Percentiles rank a stretch among this genome's conserved stretches.
Conservation (phyloP, 2,329 filamentous ascomycete species). For the Thelonectria rubi region DNA sequence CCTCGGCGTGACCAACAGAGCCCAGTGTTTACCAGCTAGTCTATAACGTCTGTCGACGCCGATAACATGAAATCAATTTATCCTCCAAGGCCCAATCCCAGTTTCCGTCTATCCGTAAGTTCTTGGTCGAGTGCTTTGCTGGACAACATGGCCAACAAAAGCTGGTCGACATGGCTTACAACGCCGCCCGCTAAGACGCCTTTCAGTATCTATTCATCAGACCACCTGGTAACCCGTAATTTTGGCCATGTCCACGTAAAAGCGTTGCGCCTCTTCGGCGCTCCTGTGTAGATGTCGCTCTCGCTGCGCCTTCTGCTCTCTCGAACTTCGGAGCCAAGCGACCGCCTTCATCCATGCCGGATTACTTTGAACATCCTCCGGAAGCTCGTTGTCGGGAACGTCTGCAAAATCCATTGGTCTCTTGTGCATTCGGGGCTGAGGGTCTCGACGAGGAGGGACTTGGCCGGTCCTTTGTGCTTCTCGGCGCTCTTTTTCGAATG, state of each 20-base stretch:
- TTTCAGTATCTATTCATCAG: background rate
- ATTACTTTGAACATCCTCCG: slow-evolving; percentile 55
- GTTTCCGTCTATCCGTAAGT: background rate
- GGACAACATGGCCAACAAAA: background rate
- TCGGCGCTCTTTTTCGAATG: slow-evolving; percentile 26
- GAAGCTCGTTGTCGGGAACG: slow-evolving; percentile 52
- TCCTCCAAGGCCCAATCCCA: background rate
- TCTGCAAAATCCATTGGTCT: slow-evolving; percentile 50
- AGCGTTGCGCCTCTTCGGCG: slow-evolving; percentile 37
- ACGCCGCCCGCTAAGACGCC: background rate
- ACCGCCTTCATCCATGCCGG: slow-evolving; percentile 56
- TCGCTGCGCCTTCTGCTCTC: slow-evolving; percentile 19
- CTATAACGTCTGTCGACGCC: background rate
- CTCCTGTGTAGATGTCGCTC: slow-evolving; percentile 28
- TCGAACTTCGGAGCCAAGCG: slow-evolving; percentile 49
- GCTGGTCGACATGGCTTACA: background rate
- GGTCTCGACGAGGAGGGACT: slow-evolving; percentile 37
- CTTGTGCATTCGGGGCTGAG: slow-evolving; percentile 43
- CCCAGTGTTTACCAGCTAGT: background rate
- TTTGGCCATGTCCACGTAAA: slow-evolving; percentile 28
- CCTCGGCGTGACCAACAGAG: background rate
- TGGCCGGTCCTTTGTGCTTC: slow-evolving; percentile 18
- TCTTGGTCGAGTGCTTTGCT: background rate
- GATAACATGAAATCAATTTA: background rate
- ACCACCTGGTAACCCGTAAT: background rate